phyloP scores from a whole-genome alignment of 306 rosid genomes.

The Echinosophora koreensis region DNA sequence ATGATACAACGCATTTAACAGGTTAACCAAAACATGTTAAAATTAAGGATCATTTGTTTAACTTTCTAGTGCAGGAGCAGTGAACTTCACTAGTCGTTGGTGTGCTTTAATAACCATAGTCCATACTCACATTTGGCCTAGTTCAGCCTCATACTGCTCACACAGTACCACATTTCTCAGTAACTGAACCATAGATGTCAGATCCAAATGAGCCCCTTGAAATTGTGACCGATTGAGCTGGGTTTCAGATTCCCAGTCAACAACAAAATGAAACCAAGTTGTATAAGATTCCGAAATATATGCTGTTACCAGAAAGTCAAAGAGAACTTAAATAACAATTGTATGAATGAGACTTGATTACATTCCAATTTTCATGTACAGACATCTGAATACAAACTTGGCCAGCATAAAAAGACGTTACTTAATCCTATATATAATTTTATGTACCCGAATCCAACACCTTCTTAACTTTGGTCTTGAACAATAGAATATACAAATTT shows the following conservation, averaged over 20 bases:
- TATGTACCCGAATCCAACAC: conserved; percentile 56
- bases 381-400: conserved; percentile 41
- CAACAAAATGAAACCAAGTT: conserved; percentile 22
- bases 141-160: background rate
- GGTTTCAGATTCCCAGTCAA: conserved; percentile 17
- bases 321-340: background rate
- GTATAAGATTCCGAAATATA: conserved; percentile 5
- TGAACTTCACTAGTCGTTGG: background rate
- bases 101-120: background rate
- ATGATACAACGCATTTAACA: too few species aligned
- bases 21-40: too few species aligned
- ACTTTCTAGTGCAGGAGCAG: background rate
- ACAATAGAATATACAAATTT: conserved; percentile 74
- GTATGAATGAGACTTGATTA: conserved; percentile 37
- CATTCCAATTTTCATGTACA: conserved; percentile 51
- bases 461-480: conserved; percentile 86
- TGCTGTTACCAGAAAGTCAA: background rate
- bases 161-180: background rate
- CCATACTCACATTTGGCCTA: background rate
- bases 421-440: conserved; percentile 42
- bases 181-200: background rate
- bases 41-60: background rate
- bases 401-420: conserved; percentile 27
- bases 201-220: too few species aligned
- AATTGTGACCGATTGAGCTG: background rate